Percentiles rank a stretch among this genome's conserved stretches.
Evolutionary conservation across 768 basidiomycete species (phyloP).

Genomic region (Imleria badia): DNA sequence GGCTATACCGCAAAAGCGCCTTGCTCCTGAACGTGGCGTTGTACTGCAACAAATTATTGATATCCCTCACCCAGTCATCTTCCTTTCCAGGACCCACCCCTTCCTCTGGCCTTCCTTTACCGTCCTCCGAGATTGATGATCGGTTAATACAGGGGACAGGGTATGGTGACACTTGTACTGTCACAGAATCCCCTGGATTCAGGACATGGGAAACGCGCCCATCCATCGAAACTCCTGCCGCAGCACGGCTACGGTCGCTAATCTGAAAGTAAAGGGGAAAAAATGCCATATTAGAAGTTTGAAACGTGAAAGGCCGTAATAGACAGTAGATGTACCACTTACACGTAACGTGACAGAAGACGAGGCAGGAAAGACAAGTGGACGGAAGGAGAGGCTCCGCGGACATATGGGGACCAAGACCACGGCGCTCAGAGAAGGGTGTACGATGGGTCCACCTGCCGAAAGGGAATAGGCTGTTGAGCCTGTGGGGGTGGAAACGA

Average conservation of each 20-base stretch:
- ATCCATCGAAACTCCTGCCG: slow-evolving; percentile 92
- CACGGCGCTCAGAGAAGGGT: slow-evolving; percentile 86
- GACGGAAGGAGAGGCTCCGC: slow-evolving; percentile 86
- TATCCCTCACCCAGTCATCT: slow-evolving; percentile 96
- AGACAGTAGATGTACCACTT: slow-evolving; percentile 26
- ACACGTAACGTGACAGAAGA: slow-evolving; percentile 75
- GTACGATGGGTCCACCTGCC: slow-evolving; percentile 94
- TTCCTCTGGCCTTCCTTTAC: slow-evolving; percentile 47
- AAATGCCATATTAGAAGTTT: neutral
- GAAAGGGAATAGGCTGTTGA: slow-evolving; percentile 96
- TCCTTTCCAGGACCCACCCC: slow-evolving; percentile 79
- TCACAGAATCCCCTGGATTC: slow-evolving; percentile 81
- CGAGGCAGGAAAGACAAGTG: slow-evolving; percentile 84
- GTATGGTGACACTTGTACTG: slow-evolving; percentile 79
- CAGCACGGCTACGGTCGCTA: slow-evolving; percentile 78
- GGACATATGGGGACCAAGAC: slow-evolving; percentile 97
- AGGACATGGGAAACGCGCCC: slow-evolving; percentile 83
- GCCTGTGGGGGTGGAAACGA: slow-evolving; percentile 94
- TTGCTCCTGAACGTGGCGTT: slow-evolving; percentile 93
- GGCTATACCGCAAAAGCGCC: slow-evolving; percentile 72
- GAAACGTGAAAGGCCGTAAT: neutral
- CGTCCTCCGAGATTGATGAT: slow-evolving; percentile 65
- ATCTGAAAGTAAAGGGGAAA: slow-evolving; percentile 48
- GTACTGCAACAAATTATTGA: slow-evolving; percentile 92
- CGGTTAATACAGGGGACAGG: slow-evolving; percentile 94